Conservation (phyloP, 257 asterid genomes). For the Salvia hispanica region DNA sequence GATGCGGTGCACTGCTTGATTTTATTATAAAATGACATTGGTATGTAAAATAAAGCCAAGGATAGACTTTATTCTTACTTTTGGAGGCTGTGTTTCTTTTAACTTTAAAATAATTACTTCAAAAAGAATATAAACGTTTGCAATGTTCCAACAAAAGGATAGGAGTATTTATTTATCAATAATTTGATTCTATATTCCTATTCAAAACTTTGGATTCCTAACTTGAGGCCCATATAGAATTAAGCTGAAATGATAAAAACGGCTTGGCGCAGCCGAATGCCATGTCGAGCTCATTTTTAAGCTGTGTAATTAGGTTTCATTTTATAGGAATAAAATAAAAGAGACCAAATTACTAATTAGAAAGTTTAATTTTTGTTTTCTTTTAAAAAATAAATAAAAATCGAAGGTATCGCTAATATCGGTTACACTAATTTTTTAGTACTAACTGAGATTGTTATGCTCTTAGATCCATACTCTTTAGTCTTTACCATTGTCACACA, state of each 20-base stretch:
- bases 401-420: background rate
- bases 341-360: no score
- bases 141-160: background rate
- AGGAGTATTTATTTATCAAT: constrained; percentile 7
- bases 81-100: background rate
- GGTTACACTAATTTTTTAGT: background rate
- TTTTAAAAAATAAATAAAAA: background rate
- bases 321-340: background rate
- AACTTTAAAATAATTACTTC: background rate
- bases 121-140: background rate
- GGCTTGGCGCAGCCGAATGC: constrained; percentile 6
- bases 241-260: background rate
- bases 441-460: background rate
- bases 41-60: background rate
- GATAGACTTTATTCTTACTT: constrained; percentile 11
- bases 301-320: constrained; percentile 34
- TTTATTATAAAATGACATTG: background rate
- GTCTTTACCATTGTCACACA: no score
- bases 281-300: constrained; percentile 22
- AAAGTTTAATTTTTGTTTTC: no score
- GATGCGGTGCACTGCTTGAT: background rate
- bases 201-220: constrained; percentile 1
- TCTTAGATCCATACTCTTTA: background rate
- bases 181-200: constrained; percentile 12
- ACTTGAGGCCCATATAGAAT: constrained; percentile 10